A percentile compares a stretch with the other conserved stretches of the same genome.
Conservation (phyloP, 768 basidiomycete species). For the Lanmaoa rubissima region DNA sequence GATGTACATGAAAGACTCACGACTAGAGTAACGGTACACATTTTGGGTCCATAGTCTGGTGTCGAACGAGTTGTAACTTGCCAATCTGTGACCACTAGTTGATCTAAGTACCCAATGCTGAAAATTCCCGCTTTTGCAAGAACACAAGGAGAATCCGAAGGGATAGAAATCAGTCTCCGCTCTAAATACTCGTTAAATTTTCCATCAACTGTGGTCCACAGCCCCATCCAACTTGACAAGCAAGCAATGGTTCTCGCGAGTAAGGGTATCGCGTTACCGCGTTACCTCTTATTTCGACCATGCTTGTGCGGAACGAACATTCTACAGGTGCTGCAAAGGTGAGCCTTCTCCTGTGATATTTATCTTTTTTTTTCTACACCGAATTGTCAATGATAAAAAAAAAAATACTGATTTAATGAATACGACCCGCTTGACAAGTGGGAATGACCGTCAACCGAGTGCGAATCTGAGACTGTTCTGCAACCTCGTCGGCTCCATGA, state of each 20-base stretch:
- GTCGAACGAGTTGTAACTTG: neutral
- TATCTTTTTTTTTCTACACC: too few species aligned
- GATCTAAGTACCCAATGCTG: neutral
- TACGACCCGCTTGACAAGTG: slow-evolving; percentile 4
- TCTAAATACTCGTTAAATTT: neutral
- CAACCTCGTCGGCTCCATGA: neutral
- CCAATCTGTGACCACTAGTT: neutral
- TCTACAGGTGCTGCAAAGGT: neutral
- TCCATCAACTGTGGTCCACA: neutral
- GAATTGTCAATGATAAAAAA: slow-evolving; percentile 8
- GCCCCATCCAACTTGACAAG: neutral
- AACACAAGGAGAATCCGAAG: neutral
- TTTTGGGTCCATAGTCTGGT: neutral
- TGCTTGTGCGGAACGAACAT: too few species aligned
- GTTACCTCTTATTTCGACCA: neutral
- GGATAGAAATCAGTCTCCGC: neutral
- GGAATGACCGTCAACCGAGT: slow-evolving; percentile 1
- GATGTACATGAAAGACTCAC: neutral
- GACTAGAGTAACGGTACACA: neutral
- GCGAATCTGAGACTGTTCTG: neutral
- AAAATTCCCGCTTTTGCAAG: too few species aligned
- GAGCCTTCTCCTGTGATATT: neutral
- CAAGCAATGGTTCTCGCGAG: neutral
- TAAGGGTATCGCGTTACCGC: neutral
- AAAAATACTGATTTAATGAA: slow-evolving; percentile 16